Base-by-base conservation (phyloP, 2,329 filamentous ascomycete genomes). In the Tolypocladium sp. region DNA sequence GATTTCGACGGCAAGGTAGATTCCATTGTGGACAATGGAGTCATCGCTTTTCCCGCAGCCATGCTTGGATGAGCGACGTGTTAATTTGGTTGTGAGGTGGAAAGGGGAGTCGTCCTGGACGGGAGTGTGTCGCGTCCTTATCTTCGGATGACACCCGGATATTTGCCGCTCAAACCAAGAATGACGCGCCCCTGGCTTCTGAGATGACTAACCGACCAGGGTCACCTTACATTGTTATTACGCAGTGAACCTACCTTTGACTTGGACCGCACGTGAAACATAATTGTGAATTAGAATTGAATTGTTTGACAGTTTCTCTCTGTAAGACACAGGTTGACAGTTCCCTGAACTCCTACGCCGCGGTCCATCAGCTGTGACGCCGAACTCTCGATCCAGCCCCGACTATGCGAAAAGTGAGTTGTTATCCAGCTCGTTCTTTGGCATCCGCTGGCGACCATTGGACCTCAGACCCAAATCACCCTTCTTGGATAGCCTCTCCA, bases 401-500 rank as follows among this genome's bases (percentile, higher is more conserved):
- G 20, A n/a, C 57, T 81, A 93, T 66, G 86, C 84, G 78, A 95
- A 95, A 59, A 95, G 75, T 65, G 86, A 81, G 71, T 83, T 84
- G 64, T 89, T 88, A 75, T 95, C 92, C 73, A 97, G 77, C 64
- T 85, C 86, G 72, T 90, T 84, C 65, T 80, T 81, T 66, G 84
- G 81, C 69, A 78, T 80, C 74, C 81, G 82, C 61, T 82, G 80
- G 49, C 86, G 85, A 17, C 87, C 87, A 60, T 82, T 80, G 8
- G 84, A 85, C 66, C 85, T 82, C 65, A 97, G 76, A 33, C 92
- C 92, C 60, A 99, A 74, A 33, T 89, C 86, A 49, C 85, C 86
- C 74, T 85, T 89, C 81, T 89, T 94, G 59, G 85, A 82, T 68
- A 87, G 78, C 63, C 86, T 82, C 69, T 93, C 90, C 56, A 88